Evolutionary conservation across 345 rosid genomes (phyloP), one percentile per base, ranked within the genome.

Genomic region (Viola odorata): DNA sequence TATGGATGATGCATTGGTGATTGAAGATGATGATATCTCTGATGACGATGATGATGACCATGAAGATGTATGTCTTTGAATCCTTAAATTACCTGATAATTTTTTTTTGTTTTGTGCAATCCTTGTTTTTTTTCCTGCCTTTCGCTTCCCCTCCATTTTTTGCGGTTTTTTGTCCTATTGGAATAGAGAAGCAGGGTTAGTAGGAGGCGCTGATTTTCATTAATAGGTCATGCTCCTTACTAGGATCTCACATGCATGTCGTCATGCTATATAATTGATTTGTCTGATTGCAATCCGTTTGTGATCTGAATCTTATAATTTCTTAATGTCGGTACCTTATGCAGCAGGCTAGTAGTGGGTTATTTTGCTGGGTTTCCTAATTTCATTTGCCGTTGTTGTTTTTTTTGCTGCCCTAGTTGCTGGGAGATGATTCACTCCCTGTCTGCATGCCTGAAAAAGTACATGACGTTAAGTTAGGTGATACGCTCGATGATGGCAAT

Each of bases 1-100:
- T 59, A 85, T 95, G 62, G 98, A 95, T 63, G 98, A 95, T 69
- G 88, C 95, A 37, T 80, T 91, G 79, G 88, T 95, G 75, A 91
- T 95, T 68, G 99, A 94, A 80, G 99, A 91, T 77, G 99, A 90
- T 63, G 99, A 88, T 69, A 79, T 95, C 55, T 95, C 98, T 58
- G 96, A 86, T 58, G 98, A 95, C 53, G 99, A 91, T 8, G 95
- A 90, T 57, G 96, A 84, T 50, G 98, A 94, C 61, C 85, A 91
- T 60, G 95, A 91, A 65, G 99, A 88, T 73, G 99, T 88, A 85
- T 77, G 95, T 80, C 37, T 44, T 79, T 52, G 58, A 45, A 42
- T 23, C 32, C 56, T 16, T 23, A 8, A 12, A 9, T 16, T n/a
- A 32, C 8, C 38, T 32, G 57, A 47, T 13, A 0, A 45, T 36